A percentile compares a stretch with the other conserved stretches of the same genome.
Evolutionary conservation across 2,329 filamentous ascomycete genomes (phyloP).

Genomic region (Metarhizium guizhouense): DNA sequence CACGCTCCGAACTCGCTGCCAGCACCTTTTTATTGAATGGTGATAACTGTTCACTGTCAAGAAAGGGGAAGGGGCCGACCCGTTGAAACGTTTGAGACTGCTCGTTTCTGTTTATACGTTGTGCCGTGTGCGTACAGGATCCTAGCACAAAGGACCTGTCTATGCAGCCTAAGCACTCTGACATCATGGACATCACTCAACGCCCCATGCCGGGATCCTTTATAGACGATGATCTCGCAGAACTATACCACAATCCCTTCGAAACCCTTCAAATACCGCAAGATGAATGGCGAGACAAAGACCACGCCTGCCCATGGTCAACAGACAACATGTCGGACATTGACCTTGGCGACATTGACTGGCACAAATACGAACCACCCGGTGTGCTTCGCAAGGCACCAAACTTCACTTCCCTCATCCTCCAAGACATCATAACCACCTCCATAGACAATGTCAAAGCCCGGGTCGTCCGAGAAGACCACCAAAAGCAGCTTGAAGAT

Average conservation of each 20-base stretch:
- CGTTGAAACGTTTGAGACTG: too few relatives aligned
- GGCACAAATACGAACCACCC: conserved; percentile 39
- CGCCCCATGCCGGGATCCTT: conserved; percentile 20
- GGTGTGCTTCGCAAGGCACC: conserved; percentile 27
- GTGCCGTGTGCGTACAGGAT: not conserved
- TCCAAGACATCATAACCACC: conserved; percentile 30
- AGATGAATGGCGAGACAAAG: conserved; percentile 14
- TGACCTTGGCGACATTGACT: conserved; percentile 27
- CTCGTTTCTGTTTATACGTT: not conserved
- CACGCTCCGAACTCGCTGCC: too few relatives aligned
- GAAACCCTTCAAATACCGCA: conserved; percentile 15
- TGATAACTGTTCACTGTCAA: too few relatives aligned
- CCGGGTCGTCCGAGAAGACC: conserved; percentile 23
- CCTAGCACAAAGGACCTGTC: not conserved
- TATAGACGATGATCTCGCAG: conserved; percentile 20
- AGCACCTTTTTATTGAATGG: too few relatives aligned
- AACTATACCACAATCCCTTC: conserved; percentile 20
- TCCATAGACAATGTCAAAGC: conserved; percentile 37
- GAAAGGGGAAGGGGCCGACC: too few relatives aligned
- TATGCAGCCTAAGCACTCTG: not conserved
- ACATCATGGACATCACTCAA: conserved; percentile 7
- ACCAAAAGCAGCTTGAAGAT: conserved; percentile 18
- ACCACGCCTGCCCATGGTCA: conserved; percentile 12
- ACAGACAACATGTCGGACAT: conserved; percentile 14
- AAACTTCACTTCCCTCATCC: conserved; percentile 28